Conservation (phyloP, 1,139 yeast genomes). For the Magnusiomyces paraingens region DNA sequence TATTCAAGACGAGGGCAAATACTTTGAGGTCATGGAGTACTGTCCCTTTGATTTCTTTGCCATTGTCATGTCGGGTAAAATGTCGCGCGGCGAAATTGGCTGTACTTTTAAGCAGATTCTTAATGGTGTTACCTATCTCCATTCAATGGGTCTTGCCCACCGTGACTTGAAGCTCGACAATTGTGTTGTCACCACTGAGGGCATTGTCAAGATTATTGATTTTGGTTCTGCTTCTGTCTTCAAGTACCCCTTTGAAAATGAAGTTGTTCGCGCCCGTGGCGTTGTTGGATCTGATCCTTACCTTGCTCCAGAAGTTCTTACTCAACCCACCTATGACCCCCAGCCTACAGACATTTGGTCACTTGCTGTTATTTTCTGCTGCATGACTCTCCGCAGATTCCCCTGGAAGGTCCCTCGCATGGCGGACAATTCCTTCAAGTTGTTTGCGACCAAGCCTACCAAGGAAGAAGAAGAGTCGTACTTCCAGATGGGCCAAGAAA, state of each 20-base stretch:
- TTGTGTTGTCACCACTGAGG: slow-evolving; percentile 81
- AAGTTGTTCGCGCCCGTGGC: slow-evolving; percentile 78
- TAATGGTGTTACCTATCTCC: slow-evolving; percentile 79
- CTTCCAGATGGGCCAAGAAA: slow-evolving; percentile 14
- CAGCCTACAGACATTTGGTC: slow-evolving; percentile 96
- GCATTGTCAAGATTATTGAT: slow-evolving; percentile 86
- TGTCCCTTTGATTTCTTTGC: slow-evolving; percentile 96
- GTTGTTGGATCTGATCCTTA: slow-evolving; percentile 98
- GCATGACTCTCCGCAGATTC: slow-evolving; percentile 88
- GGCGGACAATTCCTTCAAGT: slow-evolving; percentile 78
- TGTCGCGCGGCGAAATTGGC: slow-evolving; percentile 77
- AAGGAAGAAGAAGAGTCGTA: slow-evolving; percentile 15
- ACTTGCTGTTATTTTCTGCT: slow-evolving; percentile 87
- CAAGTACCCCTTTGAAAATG: slow-evolving; percentile 80
- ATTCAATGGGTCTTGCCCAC: slow-evolving; percentile 85
- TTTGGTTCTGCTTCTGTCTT: slow-evolving; percentile 96
- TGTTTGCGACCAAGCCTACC: slow-evolving; percentile 45
- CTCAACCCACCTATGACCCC: slow-evolving; percentile 72
- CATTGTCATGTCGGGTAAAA: slow-evolving; percentile 92
- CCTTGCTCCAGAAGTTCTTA: slow-evolving; percentile 90
- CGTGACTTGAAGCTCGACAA: slow-evolving; percentile 92
- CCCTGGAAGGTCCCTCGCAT: slow-evolving; percentile 95
- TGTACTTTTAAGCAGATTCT: slow-evolving; percentile 86
- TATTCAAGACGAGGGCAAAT: slow-evolving; percentile 75
- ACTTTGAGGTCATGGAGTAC: slow-evolving; percentile 95